These are phyloP conservation scores for Fraxinus nigra DNA, from an alignment of 305 asterid species.

Conservation along the genomic window DNA sequence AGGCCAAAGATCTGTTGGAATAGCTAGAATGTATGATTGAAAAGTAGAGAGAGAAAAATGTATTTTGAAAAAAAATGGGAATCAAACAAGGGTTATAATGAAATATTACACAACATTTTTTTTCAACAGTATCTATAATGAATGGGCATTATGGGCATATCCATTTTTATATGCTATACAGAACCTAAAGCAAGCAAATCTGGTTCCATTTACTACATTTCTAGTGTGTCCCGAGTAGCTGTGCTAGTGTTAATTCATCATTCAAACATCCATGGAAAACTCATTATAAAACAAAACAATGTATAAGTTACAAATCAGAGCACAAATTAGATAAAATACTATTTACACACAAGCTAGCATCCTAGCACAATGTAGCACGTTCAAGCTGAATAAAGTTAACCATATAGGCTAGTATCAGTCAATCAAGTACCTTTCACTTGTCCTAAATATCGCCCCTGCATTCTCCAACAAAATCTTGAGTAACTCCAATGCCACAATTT, in stretches of 20 bases:
- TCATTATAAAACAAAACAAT: neutral
- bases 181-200: neutral
- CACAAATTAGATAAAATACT: constrained; percentile 4
- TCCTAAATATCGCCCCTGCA: constrained; percentile 93
- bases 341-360: constrained; percentile 2
- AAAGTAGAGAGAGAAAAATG: neutral
- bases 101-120: constrained; percentile 2
- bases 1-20: neutral
- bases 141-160: neutral
- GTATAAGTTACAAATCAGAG: neutral
- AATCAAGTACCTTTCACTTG: constrained; percentile 72
- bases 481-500: constrained; percentile 92
- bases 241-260: constrained; percentile 17
- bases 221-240: constrained; percentile 12
- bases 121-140: neutral
- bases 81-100: neutral
- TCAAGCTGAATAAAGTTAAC: neutral
- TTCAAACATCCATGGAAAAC: neutral
- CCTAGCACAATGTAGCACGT: constrained; percentile 15
- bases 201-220: constrained; percentile 11
- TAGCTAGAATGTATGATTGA: neutral
- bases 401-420: neutral
- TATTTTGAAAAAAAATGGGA: neutral
- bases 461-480: constrained; percentile 96
- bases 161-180: neutral